These are phyloP conservation scores for Colletotrichum sp. DNA, from an alignment of 2,329 filamentous ascomycete genomes.

Conservation along the genomic window DNA sequence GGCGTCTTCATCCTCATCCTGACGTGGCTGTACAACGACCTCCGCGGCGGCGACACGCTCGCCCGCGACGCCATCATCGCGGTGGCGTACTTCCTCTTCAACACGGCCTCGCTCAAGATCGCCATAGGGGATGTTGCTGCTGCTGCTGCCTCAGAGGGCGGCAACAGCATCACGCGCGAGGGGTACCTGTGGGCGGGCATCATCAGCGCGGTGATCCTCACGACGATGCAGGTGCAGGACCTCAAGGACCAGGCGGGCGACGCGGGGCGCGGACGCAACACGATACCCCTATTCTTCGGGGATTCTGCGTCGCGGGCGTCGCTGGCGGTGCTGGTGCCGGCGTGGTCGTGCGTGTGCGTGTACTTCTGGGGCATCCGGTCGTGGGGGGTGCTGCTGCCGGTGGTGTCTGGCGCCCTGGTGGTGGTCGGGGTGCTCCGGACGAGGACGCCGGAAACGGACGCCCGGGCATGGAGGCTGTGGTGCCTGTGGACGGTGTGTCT, in stretches of 20 bases:
- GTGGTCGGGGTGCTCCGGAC: constrained; percentile 1
- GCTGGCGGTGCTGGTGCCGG: constrained; percentile 2
- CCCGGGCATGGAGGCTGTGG: constrained; percentile 14
- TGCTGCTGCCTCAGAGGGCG: not conserved
- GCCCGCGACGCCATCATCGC: constrained; percentile 31
- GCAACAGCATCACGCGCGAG: not conserved
- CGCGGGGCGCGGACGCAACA: constrained; percentile 27
- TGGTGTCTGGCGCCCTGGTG: constrained; percentile 7
- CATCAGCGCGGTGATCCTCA: constrained; percentile 27
- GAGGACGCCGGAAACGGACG: constrained; percentile 12
- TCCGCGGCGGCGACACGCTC: constrained; percentile 28
- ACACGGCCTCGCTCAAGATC: constrained; percentile 29
- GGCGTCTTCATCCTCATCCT: constrained; percentile 28
- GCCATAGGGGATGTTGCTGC: constrained; percentile 4
- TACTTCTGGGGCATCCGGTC: constrained; percentile 4
- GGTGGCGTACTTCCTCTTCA: constrained; percentile 29
- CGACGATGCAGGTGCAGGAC: constrained; percentile 34
- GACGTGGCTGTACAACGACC: constrained; percentile 36
- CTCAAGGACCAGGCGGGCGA: constrained; percentile 30
- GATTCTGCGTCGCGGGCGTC: constrained; percentile 19
- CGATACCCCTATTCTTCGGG: constrained; percentile 31
- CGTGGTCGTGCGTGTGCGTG: constrained; percentile 3
- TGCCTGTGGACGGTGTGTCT: constrained; percentile 19
- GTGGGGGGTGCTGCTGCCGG: not conserved
- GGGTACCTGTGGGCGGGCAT: constrained; percentile 27